Conservation (phyloP, 352 stramenopile genomes). For the Phytophthora sojae region DNA sequence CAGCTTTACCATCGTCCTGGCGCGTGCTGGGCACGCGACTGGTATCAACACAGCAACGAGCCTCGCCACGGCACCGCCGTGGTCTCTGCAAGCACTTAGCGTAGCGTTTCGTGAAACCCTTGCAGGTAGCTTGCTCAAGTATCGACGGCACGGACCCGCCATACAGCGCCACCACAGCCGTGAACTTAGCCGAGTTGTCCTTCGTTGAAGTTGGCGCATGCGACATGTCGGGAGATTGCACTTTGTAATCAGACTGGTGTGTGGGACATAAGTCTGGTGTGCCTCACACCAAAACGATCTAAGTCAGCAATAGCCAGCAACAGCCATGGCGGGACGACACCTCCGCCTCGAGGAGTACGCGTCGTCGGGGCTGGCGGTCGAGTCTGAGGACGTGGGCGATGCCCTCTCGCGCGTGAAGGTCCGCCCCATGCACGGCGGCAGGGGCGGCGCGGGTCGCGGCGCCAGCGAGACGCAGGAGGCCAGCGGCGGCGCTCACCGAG, state of each 20-base stretch:
- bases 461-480: too few relatives aligned
- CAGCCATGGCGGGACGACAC: slow-evolving; percentile 11
- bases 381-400: slow-evolving; percentile 27
- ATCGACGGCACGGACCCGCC: not conserved
- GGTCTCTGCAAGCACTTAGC: not conserved
- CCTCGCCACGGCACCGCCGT: slow-evolving; percentile 1
- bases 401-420: slow-evolving; percentile 21
- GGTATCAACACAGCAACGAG: not conserved
- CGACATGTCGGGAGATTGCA: slow-evolving; percentile 18
- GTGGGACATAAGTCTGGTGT: not conserved
- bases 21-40: not conserved
- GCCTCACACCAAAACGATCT: slow-evolving; percentile 35
- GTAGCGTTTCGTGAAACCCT: slow-evolving; percentile 1
- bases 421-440: slow-evolving; percentile 4
- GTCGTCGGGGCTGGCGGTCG: slow-evolving; percentile 38
- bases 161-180: not conserved
- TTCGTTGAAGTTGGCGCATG: slow-evolving; percentile 27
- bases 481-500: slow-evolving; percentile 23
- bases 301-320: not conserved
- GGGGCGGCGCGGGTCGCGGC: not conserved
- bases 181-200: slow-evolving; percentile 2
- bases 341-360: slow-evolving; percentile 77
- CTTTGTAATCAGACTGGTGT: slow-evolving; percentile 20
- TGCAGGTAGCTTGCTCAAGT: not conserved
- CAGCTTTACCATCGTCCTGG: not conserved